Conservation (phyloP, 768 basidiomycete genomes). For the Pulveroboletus frians region DNA sequence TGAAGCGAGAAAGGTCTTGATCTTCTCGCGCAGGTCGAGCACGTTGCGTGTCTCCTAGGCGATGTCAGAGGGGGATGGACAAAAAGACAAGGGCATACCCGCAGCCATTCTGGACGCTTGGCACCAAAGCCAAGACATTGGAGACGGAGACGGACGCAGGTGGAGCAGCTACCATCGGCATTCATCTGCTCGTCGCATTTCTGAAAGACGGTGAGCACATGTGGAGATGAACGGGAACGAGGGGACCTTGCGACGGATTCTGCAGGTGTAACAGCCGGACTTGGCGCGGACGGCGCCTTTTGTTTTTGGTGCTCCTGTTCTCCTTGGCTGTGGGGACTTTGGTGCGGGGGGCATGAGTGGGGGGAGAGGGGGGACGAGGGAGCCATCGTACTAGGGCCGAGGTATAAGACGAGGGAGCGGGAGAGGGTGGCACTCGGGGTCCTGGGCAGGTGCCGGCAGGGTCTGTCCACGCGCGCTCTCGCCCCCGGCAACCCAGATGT, state of each 20-base stretch:
- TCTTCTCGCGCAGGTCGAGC: conserved; percentile 64
- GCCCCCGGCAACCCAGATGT: conserved; percentile 9
- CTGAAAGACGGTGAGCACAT: conserved; percentile 38
- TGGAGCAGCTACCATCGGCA: conserved; percentile 58
- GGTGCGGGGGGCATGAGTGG: conserved; percentile 33
- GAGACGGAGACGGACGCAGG: conserved; percentile 74
- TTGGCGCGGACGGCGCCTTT: conserved; percentile 83
- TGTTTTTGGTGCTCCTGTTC: conserved; percentile 57
- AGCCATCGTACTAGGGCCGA: conserved; percentile 19
- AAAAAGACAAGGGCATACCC: too few species aligned
- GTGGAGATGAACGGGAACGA: background rate
- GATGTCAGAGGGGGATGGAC: conserved; percentile 13
- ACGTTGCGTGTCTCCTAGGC: conserved; percentile 66
- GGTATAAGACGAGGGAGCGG: conserved; percentile 24
- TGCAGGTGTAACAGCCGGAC: conserved; percentile 86
- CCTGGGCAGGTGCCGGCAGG: conserved; percentile 2
- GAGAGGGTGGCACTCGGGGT: conserved; percentile 17
- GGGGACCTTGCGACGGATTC: conserved; percentile 76
- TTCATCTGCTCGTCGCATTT: conserved; percentile 81
- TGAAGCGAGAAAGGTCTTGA: conserved; percentile 70
- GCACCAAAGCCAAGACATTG: conserved; percentile 83
- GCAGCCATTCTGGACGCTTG: conserved; percentile 81
- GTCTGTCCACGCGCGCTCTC: background rate
- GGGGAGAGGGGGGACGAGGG: conserved; percentile 10
- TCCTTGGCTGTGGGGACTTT: conserved; percentile 38